Percentiles rank a stretch among this genome's conserved stretches.
phyloP scores from a whole-genome alignment of 768 basidiomycete species.

The Termitomyces sp. region DNA sequence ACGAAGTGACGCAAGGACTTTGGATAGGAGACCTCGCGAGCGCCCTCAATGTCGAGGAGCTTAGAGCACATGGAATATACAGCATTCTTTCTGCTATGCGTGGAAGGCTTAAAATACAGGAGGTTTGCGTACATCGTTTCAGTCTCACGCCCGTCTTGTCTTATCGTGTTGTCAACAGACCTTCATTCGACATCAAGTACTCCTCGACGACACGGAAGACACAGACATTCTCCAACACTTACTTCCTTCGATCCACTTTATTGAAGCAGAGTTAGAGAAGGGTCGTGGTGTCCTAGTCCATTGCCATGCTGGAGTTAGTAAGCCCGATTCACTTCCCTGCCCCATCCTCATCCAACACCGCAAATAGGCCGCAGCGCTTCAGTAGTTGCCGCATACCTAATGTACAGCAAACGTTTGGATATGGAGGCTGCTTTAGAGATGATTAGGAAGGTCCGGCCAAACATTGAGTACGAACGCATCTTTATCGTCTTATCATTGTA shows the following conservation, averaged over 20 bases:
- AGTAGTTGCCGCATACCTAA: slow-evolving; percentile 84
- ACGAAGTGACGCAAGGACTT: slow-evolving; percentile 71
- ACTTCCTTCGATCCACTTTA: slow-evolving; percentile 76
- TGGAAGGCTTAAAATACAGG: slow-evolving; percentile 57
- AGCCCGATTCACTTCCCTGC: slow-evolving; percentile 21
- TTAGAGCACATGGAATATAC: slow-evolving; percentile 69
- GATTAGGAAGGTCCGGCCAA: slow-evolving; percentile 60
- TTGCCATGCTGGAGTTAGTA: slow-evolving; percentile 87
- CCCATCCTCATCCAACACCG: not conserved
- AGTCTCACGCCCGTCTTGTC: not conserved
- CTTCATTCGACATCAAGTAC: slow-evolving; percentile 74
- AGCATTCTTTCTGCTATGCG: slow-evolving; percentile 72
- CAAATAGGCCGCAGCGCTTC: slow-evolving; percentile 72
- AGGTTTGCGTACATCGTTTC: slow-evolving; percentile 34
- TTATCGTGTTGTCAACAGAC: slow-evolving; percentile 39
- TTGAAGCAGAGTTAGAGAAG: slow-evolving; percentile 71
- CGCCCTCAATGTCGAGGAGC: slow-evolving; percentile 53
- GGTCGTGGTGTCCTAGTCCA: slow-evolving; percentile 80
- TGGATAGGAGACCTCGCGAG: slow-evolving; percentile 83
- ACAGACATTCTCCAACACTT: slow-evolving; percentile 78
- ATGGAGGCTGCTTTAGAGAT: slow-evolving; percentile 59
- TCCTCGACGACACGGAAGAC: slow-evolving; percentile 69
- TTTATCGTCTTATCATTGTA: not conserved
- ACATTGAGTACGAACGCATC: slow-evolving; percentile 47
- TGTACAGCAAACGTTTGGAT: slow-evolving; percentile 61